Conservation (phyloP, 192 early-diverging fungal genomes). For the Backusella mclennaniae region DNA sequence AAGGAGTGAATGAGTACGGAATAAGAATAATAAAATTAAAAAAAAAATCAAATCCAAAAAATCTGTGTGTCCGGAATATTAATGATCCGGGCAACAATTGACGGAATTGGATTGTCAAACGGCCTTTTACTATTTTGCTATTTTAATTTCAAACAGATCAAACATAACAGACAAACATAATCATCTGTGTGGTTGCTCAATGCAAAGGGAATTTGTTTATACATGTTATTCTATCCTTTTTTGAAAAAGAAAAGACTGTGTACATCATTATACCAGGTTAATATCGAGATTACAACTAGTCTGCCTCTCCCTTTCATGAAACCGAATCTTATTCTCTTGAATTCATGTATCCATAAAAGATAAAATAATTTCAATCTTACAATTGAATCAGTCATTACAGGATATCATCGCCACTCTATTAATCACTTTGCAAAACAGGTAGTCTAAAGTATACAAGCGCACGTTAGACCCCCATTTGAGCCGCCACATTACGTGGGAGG, state of each 20-base stretch:
- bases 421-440: slow-evolving; percentile 1
- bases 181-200: neutral
- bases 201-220: too few species aligned
- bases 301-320: too few species aligned
- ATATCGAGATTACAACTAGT: neutral
- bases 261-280: neutral
- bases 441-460: too few species aligned
- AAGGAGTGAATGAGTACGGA: neutral
- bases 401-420: slow-evolving; percentile 10
- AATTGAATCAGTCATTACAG: neutral
- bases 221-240: neutral
- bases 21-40: neutral
- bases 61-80: too few species aligned
- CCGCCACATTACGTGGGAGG: too few species aligned
- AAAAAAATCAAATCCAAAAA: too few species aligned
- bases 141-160: neutral
- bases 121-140: neutral
- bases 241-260: neutral
- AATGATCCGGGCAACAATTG: too few species aligned
- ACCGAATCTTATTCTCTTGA: too few species aligned
- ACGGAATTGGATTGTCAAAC: too few species aligned
- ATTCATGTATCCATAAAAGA: too few species aligned
- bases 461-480: neutral
- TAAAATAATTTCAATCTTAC: neutral
- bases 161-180: neutral